Conservation (phyloP, 768 basidiomycete species). For the Exidia glandulosa region DNA sequence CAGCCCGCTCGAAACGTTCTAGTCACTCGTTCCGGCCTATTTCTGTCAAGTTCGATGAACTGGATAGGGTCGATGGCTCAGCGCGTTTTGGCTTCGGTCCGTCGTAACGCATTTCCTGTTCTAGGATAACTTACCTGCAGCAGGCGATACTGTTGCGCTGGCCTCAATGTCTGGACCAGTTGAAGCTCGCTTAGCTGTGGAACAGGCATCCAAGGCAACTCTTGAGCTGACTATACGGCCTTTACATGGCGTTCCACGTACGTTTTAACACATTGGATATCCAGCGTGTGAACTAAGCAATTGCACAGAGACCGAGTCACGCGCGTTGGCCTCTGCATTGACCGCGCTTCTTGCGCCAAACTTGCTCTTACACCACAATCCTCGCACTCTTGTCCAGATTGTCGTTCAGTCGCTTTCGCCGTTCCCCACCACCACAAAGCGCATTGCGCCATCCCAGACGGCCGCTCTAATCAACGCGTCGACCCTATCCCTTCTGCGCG, state of each 20-base stretch:
- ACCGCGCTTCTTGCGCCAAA: slow-evolving; percentile 48
- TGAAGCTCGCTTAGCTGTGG: slow-evolving; percentile 56
- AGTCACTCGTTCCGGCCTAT: slow-evolving; percentile 20
- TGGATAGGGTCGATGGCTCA: slow-evolving; percentile 68
- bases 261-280: background rate
- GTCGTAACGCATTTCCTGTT: slow-evolving; percentile 3
- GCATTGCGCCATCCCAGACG: slow-evolving; percentile 30
- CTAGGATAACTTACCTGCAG: too few species aligned
- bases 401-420: slow-evolving; percentile 51
- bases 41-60: slow-evolving; percentile 40
- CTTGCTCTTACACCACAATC: slow-evolving; percentile 55
- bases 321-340: slow-evolving; percentile 42
- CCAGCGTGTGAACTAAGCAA: background rate
- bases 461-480: slow-evolving; percentile 64
- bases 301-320: slow-evolving; percentile 44
- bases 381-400: slow-evolving; percentile 67
- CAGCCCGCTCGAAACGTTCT: background rate
- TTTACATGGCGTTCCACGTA: slow-evolving; percentile 49
- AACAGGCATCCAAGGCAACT: slow-evolving; percentile 60
- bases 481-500: slow-evolving; percentile 55
- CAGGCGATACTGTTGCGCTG: slow-evolving; percentile 36
- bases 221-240: slow-evolving; percentile 69
- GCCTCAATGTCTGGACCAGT: slow-evolving; percentile 76
- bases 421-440: slow-evolving; percentile 6
- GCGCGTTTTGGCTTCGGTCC: slow-evolving; percentile 59